A percentile compares a stretch with the other conserved stretches of the same genome.
These are phyloP conservation scores for Boletus huronensis DNA, from an alignment of 768 basidiomycete species.

Conservation along the genomic window DNA sequence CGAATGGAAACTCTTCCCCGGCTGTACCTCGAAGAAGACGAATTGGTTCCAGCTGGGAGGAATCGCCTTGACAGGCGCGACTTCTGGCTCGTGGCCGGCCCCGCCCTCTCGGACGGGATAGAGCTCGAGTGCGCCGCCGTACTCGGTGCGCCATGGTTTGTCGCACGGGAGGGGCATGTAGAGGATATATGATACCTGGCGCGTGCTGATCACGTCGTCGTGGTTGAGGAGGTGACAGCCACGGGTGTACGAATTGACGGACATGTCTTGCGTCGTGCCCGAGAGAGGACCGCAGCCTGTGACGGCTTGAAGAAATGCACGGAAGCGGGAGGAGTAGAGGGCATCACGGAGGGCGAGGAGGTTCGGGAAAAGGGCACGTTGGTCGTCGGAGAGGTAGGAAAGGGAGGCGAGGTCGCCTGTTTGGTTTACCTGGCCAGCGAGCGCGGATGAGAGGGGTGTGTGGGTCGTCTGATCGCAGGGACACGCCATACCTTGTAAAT, in stretches of 20 bases:
- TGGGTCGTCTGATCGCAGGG: neutral
- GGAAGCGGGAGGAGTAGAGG: constrained; percentile 82
- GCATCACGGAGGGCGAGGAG: constrained; percentile 84
- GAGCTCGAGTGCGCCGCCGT: constrained; percentile 92
- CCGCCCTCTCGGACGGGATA: constrained; percentile 67
- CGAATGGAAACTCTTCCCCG: constrained; percentile 92
- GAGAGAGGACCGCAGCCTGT: constrained; percentile 93
- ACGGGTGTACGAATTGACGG: constrained; percentile 85
- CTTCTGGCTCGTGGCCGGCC: constrained; percentile 64
- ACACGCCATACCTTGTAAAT: constrained; percentile 83
- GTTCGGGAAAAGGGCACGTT: constrained; percentile 75
- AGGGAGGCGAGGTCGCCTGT: constrained; percentile 95
- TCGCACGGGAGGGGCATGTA: constrained; percentile 84
- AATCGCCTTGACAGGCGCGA: constrained; percentile 60
- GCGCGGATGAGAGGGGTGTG: neutral
- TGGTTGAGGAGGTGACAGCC: constrained; percentile 96
- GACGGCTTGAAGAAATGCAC: constrained; percentile 75
- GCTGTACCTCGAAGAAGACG: constrained; percentile 88
- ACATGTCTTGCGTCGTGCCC: constrained; percentile 92
- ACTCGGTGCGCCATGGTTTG: constrained; percentile 79
- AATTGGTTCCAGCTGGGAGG: constrained; percentile 89
- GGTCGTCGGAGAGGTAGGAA: constrained; percentile 73
- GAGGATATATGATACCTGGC: constrained; percentile 93
- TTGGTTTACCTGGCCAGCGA: constrained; percentile 74
- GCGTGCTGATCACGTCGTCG: constrained; percentile 96